Evolutionary conservation across 208 protist genomes (phyloP).

Genomic region (Trypanosoma mega): DNA sequence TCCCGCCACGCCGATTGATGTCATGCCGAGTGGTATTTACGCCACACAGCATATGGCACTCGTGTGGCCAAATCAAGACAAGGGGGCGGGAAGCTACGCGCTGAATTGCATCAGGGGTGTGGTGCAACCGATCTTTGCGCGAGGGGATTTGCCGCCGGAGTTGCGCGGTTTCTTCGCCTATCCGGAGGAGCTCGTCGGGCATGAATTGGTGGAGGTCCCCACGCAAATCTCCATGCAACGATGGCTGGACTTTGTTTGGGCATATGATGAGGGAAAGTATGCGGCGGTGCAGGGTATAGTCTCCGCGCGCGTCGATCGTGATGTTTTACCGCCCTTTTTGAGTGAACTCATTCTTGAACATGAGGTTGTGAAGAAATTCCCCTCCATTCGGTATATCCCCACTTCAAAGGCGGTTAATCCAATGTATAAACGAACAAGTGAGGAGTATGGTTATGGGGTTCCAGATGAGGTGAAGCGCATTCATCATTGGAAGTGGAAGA

Average conservation of each 20-base stretch:
- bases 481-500: slow-evolving; percentile 64
- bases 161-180: slow-evolving; percentile 84
- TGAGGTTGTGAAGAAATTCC: slow-evolving; percentile 25
- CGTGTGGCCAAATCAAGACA: slow-evolving; percentile 42
- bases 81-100: slow-evolving; percentile 27
- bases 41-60: slow-evolving; percentile 71
- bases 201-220: slow-evolving; percentile 51
- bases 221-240: slow-evolving; percentile 62
- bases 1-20: slow-evolving; percentile 42
- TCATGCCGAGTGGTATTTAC: slow-evolving; percentile 54
- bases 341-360: slow-evolving; percentile 63
- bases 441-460: slow-evolving; percentile 67
- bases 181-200: slow-evolving; percentile 63
- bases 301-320: slow-evolving; percentile 62
- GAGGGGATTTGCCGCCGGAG: slow-evolving; percentile 71
- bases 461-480: slow-evolving; percentile 56
- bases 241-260: slow-evolving; percentile 84
- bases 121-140: slow-evolving; percentile 72
- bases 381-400: slow-evolving; percentile 28
- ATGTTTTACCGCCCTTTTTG: slow-evolving; percentile 50
- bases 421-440: slow-evolving; percentile 77
- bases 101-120: slow-evolving; percentile 66
- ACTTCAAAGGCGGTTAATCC: slow-evolving; percentile 47
- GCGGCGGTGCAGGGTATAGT: slow-evolving; percentile 67
- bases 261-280: slow-evolving; percentile 67